Percentiles rank a stretch among this genome's conserved stretches.
These are phyloP conservation scores for Crotalaria pallida DNA, from an alignment of 306 rosid genomes.

Conservation along the genomic window DNA sequence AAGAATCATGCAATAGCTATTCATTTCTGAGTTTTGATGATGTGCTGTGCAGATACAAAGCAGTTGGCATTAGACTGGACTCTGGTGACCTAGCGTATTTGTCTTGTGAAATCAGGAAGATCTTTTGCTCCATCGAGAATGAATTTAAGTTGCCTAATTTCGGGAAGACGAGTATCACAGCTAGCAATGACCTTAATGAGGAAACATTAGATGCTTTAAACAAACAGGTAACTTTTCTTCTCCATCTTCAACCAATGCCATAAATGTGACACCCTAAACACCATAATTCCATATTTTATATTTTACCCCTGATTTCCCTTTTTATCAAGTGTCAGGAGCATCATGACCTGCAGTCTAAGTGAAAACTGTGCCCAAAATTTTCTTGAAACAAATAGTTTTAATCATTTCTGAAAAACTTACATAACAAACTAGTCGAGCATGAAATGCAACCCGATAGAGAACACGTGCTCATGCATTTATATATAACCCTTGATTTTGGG, in stretches of 20 bases:
- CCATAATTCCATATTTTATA: no score
- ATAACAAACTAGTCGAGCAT: no score
- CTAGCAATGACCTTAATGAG: constrained; percentile 95
- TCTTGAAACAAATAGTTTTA: no score
- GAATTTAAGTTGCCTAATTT: constrained; percentile 64
- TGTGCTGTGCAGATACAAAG: constrained; percentile 62
- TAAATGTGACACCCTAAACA: no score
- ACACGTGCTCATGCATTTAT: no score
- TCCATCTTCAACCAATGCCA: neutral
- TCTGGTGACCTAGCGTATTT: constrained; percentile 94
- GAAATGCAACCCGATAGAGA: no score
- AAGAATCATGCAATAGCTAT: neutral
- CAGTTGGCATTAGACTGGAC: constrained; percentile 82
- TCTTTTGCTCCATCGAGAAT: constrained; percentile 59
- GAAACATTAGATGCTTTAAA: constrained; percentile 95
- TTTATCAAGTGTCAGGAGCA: no score
- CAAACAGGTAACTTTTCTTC: constrained; percentile 60
- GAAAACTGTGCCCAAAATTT: no score
- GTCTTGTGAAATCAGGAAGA: constrained; percentile 71
- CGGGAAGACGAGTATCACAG: constrained; percentile 64
- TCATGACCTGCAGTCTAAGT: no score
- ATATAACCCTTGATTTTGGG: neutral
- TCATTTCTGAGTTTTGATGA: constrained; percentile 23
- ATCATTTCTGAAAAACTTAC: no score
- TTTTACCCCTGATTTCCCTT: no score